Conservation (phyloP, 495 filamentous ascomycete species). For the Lophiostoma macrostomum region DNA sequence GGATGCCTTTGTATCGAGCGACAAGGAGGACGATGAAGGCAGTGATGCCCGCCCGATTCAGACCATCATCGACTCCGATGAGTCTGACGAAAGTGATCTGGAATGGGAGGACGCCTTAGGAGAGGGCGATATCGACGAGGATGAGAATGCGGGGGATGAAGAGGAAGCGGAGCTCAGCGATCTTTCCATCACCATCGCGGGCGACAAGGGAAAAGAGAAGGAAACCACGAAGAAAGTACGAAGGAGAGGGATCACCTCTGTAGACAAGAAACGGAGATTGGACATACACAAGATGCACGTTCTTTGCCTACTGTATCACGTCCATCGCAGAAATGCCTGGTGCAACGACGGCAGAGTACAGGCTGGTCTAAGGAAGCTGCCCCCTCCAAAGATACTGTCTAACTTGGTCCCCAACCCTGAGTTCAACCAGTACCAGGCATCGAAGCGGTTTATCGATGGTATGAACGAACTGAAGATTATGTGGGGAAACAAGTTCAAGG, state of each 20-base stretch:
- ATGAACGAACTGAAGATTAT: slow-evolving; percentile 64
- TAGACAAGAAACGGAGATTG: slow-evolving; percentile 68
- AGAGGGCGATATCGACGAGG: slow-evolving; percentile 42
- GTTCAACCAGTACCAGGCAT: slow-evolving; percentile 65
- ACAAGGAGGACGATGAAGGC: not conserved
- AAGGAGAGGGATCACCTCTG: slow-evolving; percentile 58
- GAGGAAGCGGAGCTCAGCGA: slow-evolving; percentile 42
- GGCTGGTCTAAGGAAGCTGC: slow-evolving; percentile 16
- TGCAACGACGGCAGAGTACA: slow-evolving; percentile 66
- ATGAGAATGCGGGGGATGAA: slow-evolving; percentile 13
- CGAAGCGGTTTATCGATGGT: slow-evolving; percentile 73
- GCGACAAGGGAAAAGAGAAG: slow-evolving; percentile 41
- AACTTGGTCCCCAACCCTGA: slow-evolving; percentile 59
- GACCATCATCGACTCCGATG: slow-evolving; percentile 36
- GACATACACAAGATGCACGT: slow-evolving; percentile 85
- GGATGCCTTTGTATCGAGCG: not conserved
- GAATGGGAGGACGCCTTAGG: slow-evolving; percentile 68
- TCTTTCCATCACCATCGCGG: slow-evolving; percentile 59
- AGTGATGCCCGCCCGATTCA: slow-evolving; percentile 10
- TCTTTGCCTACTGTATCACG: slow-evolving; percentile 74
- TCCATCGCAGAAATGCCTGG: slow-evolving; percentile 75
- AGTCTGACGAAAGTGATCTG: slow-evolving; percentile 56
- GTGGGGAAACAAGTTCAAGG: slow-evolving; percentile 63
- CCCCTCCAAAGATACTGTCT: slow-evolving; percentile 15
- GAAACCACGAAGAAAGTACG: slow-evolving; percentile 42